Conservation (phyloP, 192 early-diverging fungal species). For the Coemansia sp. region DNA sequence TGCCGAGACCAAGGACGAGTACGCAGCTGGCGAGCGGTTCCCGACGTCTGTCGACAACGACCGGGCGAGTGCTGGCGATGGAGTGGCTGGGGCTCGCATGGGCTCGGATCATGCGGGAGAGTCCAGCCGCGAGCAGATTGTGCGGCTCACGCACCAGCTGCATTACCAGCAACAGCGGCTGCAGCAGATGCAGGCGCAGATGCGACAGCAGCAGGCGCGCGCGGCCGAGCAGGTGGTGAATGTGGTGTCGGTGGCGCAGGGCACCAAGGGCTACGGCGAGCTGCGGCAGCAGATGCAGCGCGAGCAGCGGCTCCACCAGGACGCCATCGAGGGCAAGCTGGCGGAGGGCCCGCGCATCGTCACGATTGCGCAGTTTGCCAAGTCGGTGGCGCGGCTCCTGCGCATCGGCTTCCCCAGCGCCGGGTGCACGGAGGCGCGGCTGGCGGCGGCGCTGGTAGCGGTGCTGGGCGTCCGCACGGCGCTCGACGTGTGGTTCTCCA, state of each 20-base stretch:
- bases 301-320: conserved; percentile 39
- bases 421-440: conserved; percentile 41
- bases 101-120: background rate
- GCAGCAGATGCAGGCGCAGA: conserved; percentile 14
- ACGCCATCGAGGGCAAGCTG: conserved; percentile 25
- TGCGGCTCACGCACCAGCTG: conserved; percentile 5
- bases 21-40: background rate
- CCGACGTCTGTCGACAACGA: background rate
- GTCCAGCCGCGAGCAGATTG: background rate
- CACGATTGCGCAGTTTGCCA: conserved; percentile 49
- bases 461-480: conserved; percentile 43
- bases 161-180: conserved; percentile 16
- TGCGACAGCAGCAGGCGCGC: background rate
- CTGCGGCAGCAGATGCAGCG: conserved; percentile 47
- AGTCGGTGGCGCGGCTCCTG: conserved; percentile 38
- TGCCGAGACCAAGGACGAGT: background rate
- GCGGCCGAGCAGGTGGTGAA: conserved; percentile 31
- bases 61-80: background rate
- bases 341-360: conserved; percentile 39
- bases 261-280: conserved; percentile 35
- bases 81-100: background rate
- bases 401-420: conserved; percentile 41
- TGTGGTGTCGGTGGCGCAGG: conserved; percentile 38
- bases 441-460: conserved; percentile 33
- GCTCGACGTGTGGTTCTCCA: conserved; percentile 53